Base-by-base conservation (phyloP, 352 stramenopile genomes). In the Phytophthora pinifolia region DNA sequence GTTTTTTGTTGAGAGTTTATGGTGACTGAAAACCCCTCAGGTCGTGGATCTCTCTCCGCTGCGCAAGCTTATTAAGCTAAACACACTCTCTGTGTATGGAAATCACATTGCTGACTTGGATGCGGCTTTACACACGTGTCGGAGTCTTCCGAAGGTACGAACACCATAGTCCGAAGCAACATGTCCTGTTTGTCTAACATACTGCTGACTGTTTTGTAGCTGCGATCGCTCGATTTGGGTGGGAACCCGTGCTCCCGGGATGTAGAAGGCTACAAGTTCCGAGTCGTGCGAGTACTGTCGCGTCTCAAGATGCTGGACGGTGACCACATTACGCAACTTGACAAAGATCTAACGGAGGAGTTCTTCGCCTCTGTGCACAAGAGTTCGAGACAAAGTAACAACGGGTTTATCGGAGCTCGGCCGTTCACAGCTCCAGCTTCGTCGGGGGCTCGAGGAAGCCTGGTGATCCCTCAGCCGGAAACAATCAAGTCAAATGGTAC, bases 341-440 rank as follows among this genome's bases (percentile, higher is more conserved):
- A 91, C 42, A 88, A 87, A 41, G 80, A 91, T 7, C 64, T 91
- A 9, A 68, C 78, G 0, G 80, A 91, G n/a, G 79, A 89, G 31
- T 83, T 75, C 49, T 64, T 66, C 8, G 69, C 32, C 29, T 70
- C 48, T 2, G 27, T 53, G 7, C 44, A 51, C 33, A 49, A 60
- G 29, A 34, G 17, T 8, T 25, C 50, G 7, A 27, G 32, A 54
- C 35, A 31, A 13, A 46, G 17, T 6, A 67, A 36, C 30, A 65
- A 61, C 44, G 41, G 53, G 8, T 59, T 53, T 33, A 65, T 61
- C 34, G 58, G 59, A 13, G 39, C 65, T 25, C 70, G 73, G 3
- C 70, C 73, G 34, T 72, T 72, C 47, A 83, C 73, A 9, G 70
- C 73, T 4, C 67, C 70, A 18, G 59, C 55, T 35, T 43, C 33